These are phyloP conservation scores for Hemileia vastatrix DNA, from an alignment of 1,284 basidiomycete species.

Conservation along the genomic window DNA sequence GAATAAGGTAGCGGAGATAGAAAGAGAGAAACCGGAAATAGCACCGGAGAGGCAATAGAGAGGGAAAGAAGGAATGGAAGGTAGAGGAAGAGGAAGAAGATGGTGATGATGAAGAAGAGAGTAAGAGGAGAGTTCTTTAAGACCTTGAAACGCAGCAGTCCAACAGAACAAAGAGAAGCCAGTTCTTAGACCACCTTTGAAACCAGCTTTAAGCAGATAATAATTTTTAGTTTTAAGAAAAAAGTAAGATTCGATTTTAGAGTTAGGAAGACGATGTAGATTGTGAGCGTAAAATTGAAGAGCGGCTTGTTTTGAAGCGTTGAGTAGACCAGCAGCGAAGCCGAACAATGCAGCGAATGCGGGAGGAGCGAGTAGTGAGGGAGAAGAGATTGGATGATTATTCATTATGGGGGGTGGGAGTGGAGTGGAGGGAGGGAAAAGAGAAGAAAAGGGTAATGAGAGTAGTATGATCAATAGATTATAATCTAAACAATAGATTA, in stretches of 20 bases:
- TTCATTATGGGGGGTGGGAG: no score
- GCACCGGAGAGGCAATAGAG: conserved; percentile 7
- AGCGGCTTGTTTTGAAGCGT: no score
- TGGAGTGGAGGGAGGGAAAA: no score
- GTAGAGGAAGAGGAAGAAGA: neutral
- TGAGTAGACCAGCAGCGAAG: no score
- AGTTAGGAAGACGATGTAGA: conserved; percentile 14
- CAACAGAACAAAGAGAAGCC: conserved; percentile 1
- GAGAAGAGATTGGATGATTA: no score
- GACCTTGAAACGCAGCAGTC: conserved; percentile 7
- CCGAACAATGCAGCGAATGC: no score
- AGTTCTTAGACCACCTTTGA: conserved; percentile 15
- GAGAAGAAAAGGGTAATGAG: no score
- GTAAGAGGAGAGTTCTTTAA: conserved; percentile 9
- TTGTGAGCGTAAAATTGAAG: no score
- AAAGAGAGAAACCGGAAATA: conserved; percentile 7
- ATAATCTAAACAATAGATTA: no score
- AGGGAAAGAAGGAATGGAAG: no score
- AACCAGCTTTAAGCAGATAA: conserved; percentile 11
- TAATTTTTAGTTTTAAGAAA: conserved; percentile 23
- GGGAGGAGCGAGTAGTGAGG: no score
- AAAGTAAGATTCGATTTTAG: conserved; percentile 5
- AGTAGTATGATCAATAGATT: no score
- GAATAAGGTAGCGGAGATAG: conserved; percentile 3
- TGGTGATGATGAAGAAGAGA: neutral